Evolutionary conservation across 257 asterid genomes (phyloP).

Genomic region (Plectranthus barbatus): DNA sequence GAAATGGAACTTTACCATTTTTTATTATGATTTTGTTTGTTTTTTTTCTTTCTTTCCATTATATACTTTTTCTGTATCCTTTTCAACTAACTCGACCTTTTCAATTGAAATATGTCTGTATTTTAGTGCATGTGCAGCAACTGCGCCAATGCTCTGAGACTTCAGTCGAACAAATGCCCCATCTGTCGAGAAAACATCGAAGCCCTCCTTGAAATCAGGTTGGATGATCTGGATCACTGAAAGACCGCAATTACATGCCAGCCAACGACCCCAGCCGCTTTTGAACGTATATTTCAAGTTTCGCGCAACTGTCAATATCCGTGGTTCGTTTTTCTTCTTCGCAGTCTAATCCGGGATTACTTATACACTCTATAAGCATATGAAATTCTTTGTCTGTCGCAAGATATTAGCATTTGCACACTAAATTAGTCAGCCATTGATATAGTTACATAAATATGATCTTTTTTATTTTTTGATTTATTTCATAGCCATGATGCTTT

Average conservation of each 20-base stretch:
- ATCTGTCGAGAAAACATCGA: constrained; percentile 58
- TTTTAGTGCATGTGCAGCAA: constrained; percentile 63
- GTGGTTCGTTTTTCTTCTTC: background rate
- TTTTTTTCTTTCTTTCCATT: background rate
- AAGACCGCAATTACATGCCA: background rate
- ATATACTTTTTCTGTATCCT: background rate
- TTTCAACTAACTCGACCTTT: background rate
- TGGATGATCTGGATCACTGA: constrained; percentile 27
- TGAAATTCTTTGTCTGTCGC: constrained; percentile 10
- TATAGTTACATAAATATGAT: no score
- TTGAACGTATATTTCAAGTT: constrained; percentile 16
- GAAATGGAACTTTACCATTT: background rate
- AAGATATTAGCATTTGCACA: constrained; percentile 21
- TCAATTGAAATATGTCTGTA: background rate
- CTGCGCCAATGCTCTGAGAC: constrained; percentile 56
- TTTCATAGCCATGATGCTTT: background rate
- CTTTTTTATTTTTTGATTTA: no score
- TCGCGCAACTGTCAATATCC: constrained; percentile 31
- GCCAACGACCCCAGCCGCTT: constrained; percentile 1
- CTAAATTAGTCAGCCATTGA: constrained; percentile 19
- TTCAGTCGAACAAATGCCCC: constrained; percentile 67
- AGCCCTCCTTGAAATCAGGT: constrained; percentile 47
- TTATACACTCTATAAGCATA: constrained; percentile 10
- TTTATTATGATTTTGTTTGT: background rate
- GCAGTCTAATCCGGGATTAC: constrained; percentile 19